Evolutionary conservation across 352 stramenopile genomes (phyloP), one percentile per base, ranked within the genome.

Genomic region (Pythium aquatile): DNA sequence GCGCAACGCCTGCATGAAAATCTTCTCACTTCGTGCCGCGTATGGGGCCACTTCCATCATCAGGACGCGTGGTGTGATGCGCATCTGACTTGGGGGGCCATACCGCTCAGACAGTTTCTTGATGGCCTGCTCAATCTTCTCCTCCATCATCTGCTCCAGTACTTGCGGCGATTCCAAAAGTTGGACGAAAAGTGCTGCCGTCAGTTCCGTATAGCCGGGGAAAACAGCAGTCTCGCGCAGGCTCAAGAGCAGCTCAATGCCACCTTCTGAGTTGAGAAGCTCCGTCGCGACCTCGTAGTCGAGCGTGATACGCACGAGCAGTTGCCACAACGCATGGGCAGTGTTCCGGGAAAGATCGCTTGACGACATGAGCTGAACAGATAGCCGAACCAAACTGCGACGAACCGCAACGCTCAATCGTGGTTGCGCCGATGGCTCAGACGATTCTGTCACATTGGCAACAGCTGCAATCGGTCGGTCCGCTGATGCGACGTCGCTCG

Each of bases 91-190:
- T 28, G 81, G 81, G 28, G 85, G 70, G 9, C 85, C 85, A 55
- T 91, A 86, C 30, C 87, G 77, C 8, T 83, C 73, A 26, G 84
- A 77, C 40, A 96, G 58, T 65, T 96, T 96, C 2, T 76, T 77
- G 28, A 96, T 85, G 7, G 83, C 82, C 42, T 82, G 77, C 13
- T 75, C 54, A 71, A 96, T 93, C 57, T 91, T 94, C 13, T 94
- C 85, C 66, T 94, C 84, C 85, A 94, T 94, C 65, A 87, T 87
- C 32, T 88, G 79, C 64, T 94, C 75, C n/a, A 96, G 63, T 7
- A 94, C 83, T 60, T 93, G 80, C 3, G 87, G 87, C 5, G 87
- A 94, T 61, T 94, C 85, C 30, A 96, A 68, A 8, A 84, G 69
- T 48, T 93, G 85, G 14, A 83, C 87, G 3, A 96, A 61, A 20